These are phyloP conservation scores for Hamamelis virginiana DNA, from an alignment of 164 flowering plant genomes.

Conservation along the genomic window DNA sequence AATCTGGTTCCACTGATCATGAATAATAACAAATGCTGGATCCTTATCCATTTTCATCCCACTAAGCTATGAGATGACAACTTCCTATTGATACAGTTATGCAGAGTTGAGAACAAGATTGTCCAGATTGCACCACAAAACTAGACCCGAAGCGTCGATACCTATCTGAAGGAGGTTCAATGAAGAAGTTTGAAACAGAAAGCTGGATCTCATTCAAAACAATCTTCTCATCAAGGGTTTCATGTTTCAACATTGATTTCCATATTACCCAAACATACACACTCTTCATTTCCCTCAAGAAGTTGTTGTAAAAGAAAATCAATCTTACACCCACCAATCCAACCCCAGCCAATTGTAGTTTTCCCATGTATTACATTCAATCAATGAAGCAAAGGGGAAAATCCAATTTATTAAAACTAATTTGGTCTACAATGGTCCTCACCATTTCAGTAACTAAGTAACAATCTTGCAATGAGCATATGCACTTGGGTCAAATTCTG, in stretches of 20 bases:
- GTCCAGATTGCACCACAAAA: not conserved
- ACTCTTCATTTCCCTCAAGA: not conserved
- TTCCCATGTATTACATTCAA: not conserved
- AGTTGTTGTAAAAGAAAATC: not conserved
- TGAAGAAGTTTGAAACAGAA: not conserved
- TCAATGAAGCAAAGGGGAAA: not conserved
- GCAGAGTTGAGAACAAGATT: not conserved
- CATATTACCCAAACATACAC: too few species aligned
- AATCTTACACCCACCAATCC: not conserved
- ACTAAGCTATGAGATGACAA: not conserved
- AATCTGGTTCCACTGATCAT: too few species aligned
- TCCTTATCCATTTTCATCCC: too few species aligned
- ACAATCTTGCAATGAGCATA: too few species aligned
- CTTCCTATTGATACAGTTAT: not conserved
- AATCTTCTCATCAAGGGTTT: not conserved
- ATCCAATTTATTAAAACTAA: too few species aligned
- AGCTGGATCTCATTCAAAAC: not conserved
- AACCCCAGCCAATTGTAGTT: too few species aligned
- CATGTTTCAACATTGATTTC: too few species aligned
- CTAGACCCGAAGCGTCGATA: not conserved
- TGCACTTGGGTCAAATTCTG: too few species aligned
- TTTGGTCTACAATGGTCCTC: too few species aligned
- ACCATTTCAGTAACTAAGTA: too few species aligned
- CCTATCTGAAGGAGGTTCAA: too few species aligned
- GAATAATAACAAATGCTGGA: too few species aligned